Evolutionary conservation across 2,329 filamentous ascomycete species (phyloP).

Genomic region (Calonectria pteridis): DNA sequence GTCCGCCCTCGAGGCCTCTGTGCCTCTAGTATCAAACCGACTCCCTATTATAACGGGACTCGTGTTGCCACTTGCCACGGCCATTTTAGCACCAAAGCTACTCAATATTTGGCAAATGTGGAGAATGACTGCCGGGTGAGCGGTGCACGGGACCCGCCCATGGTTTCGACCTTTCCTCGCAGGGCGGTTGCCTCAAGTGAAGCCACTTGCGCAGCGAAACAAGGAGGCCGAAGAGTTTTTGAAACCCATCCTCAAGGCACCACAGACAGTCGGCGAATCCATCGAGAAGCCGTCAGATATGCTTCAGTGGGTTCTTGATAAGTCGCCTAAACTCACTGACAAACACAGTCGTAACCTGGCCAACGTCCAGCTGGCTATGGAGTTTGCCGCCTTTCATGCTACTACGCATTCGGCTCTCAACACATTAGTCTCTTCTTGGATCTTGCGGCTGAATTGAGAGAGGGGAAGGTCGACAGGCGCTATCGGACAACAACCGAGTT

Average conservation of each 20-base stretch:
- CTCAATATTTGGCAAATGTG: background rate
- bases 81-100: background rate
- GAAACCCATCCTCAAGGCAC: slow-evolving; percentile 49
- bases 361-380: slow-evolving; percentile 56
- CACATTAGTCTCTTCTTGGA: slow-evolving; percentile 47
- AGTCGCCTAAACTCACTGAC: slow-evolving; percentile 49
- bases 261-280: slow-evolving; percentile 37
- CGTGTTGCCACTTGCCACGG: background rate
- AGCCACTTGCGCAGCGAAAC: slow-evolving; percentile 48
- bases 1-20: background rate
- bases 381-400: slow-evolving; percentile 65
- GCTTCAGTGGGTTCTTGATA: slow-evolving; percentile 60
- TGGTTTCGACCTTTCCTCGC: slow-evolving; percentile 52
- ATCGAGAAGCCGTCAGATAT: slow-evolving; percentile 58
- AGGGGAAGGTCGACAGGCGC: slow-evolving; percentile 61
- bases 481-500: slow-evolving; percentile 50
- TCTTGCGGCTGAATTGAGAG: slow-evolving; percentile 62
- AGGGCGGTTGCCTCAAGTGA: slow-evolving; percentile 49
- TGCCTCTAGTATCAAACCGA: background rate
- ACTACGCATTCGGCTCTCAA: slow-evolving; percentile 61
- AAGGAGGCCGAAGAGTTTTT: slow-evolving; percentile 51
- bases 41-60: background rate
- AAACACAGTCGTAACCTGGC: slow-evolving; percentile 53
- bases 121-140: slow-evolving; percentile 47
- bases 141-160: slow-evolving; percentile 43